Percentiles rank a stretch among this genome's conserved stretches.
Conservation (phyloP, 257 asterid genomes). For the Capsicum rhomboideum region DNA sequence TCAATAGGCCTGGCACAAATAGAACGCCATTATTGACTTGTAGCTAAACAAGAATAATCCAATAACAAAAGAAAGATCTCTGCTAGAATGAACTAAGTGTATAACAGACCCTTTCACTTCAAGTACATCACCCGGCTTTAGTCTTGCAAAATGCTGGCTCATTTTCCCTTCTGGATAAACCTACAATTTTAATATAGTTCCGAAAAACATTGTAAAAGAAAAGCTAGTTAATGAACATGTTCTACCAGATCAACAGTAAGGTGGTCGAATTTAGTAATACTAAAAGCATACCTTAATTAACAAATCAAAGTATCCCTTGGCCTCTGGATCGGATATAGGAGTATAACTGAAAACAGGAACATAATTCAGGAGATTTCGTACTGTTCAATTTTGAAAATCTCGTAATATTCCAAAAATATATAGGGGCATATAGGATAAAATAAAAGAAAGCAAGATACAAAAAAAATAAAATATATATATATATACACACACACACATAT, state of each 20-base stretch:
- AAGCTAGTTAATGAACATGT: background rate
- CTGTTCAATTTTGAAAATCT: background rate
- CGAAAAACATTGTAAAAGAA: background rate
- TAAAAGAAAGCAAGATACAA: background rate
- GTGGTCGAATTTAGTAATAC: background rate
- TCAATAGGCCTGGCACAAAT: constrained; percentile 77
- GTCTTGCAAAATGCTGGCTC: constrained; percentile 94
- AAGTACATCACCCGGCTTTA: constrained; percentile 87
- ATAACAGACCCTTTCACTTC: constrained; percentile 88
- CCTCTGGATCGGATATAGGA: constrained; percentile 87
- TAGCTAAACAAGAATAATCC: background rate
- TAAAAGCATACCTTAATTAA: constrained; percentile 67
- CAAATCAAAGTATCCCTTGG: constrained; percentile 82
- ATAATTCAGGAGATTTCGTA: background rate
- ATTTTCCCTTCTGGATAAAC: constrained; percentile 96
- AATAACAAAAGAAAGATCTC: background rate
- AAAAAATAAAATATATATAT: background rate
- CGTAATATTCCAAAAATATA: background rate
- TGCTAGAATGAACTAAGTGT: background rate
- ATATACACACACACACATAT: too few species aligned
- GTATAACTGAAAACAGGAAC: constrained; percentile 67
- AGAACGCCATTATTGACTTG: background rate
- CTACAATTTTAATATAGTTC: constrained; percentile 26
- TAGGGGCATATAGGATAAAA: background rate
- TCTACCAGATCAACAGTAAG: background rate